A percentile compares a stretch with the other conserved stretches of the same genome.
Evolutionary conservation across 257 asterid species (phyloP).

Genomic region (Datura wrightii): DNA sequence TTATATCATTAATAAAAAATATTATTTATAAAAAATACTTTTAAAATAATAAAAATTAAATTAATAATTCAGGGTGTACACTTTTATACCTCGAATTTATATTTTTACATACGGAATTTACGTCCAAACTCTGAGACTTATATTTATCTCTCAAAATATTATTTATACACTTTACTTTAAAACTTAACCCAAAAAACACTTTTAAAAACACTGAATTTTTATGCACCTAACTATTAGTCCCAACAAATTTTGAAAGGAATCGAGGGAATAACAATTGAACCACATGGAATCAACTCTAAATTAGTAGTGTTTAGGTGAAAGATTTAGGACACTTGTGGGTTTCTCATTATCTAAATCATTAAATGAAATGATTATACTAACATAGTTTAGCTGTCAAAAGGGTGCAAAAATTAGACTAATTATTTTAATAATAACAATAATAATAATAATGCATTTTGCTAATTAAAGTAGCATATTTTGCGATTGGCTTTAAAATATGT

Average conservation of each 20-base stretch:
- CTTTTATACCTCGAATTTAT: too few species aligned
- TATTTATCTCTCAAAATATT: too few species aligned
- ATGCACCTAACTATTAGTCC: background rate
- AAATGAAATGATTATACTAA: background rate
- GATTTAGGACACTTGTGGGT: background rate
- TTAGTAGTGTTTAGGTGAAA: background rate
- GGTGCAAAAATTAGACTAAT: background rate
- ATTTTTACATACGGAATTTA: too few species aligned
- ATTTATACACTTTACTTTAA: too few species aligned
- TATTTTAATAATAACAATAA: background rate
- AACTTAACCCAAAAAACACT: too few species aligned
- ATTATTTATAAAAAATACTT: too few species aligned
- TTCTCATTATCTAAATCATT: slow-evolving; percentile 1
- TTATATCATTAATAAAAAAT: too few species aligned
- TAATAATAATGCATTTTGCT: background rate
- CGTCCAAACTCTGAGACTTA: too few species aligned
- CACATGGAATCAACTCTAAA: background rate
- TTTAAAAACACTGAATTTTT: too few species aligned
- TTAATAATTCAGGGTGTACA: too few species aligned
- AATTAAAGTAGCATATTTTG: background rate
- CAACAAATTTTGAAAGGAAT: background rate
- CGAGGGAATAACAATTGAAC: background rate
- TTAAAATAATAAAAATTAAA: too few species aligned
- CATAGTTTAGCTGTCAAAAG: slow-evolving; percentile 4
- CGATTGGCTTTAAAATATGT: background rate